Percentiles rank a stretch among this genome's conserved stretches.
Conservation (phyloP, 2,329 filamentous ascomycete species). For the Beauveria scarabaeidicola region DNA sequence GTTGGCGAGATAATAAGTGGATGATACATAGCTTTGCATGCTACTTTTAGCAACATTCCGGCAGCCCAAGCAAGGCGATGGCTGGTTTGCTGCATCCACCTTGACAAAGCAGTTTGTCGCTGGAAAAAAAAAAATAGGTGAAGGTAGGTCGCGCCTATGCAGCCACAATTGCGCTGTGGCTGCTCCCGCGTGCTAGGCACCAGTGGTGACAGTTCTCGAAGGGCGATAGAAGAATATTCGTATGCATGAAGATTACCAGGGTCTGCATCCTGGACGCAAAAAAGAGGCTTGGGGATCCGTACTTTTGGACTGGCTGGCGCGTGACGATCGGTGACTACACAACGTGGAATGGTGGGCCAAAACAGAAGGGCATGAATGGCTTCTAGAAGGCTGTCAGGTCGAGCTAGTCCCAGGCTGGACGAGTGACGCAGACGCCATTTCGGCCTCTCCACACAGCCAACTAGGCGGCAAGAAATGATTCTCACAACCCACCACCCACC, state of each 20-base stretch:
- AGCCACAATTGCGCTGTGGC: not conserved
- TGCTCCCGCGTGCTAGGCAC: not conserved
- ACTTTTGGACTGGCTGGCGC: not conserved
- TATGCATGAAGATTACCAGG: constrained; percentile 5
- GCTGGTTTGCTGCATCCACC: not conserved
- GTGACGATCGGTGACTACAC: not conserved
- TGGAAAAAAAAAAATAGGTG: not conserved
- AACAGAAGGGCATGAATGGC: constrained; percentile 14
- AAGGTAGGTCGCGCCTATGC: not conserved
- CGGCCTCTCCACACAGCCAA: constrained; percentile 20
- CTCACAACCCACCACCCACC: not conserved
- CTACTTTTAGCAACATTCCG: not conserved
- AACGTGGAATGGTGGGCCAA: constrained; percentile 7
- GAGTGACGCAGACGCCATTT: constrained; percentile 19
- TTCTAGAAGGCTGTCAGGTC: constrained; percentile 29
- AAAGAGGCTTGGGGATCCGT: not conserved
- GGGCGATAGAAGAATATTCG: not conserved
- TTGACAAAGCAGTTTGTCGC: not conserved
- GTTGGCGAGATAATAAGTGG: not conserved
- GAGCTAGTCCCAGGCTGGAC: constrained; percentile 21
- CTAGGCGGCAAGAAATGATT: constrained; percentile 14
- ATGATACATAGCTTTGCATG: not conserved
- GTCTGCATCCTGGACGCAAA: not conserved
- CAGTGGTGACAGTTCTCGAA: not conserved
- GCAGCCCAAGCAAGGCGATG: not conserved